These are phyloP conservation scores for Lipomyces orientalis DNA, from an alignment of 805 yeast genomes.

Conservation along the genomic window DNA sequence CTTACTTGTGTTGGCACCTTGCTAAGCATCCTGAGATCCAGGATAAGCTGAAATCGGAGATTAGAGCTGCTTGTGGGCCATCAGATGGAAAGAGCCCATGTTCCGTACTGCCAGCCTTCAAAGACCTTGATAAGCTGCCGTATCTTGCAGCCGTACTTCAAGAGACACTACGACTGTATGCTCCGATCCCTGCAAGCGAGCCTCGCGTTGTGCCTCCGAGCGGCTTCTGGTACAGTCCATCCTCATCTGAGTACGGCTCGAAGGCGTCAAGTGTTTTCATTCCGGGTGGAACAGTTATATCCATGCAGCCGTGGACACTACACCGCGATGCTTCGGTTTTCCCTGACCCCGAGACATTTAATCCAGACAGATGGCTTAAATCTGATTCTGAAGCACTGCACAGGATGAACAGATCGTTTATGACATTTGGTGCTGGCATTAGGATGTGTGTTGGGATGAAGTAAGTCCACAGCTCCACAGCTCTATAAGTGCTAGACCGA, in stretches of 20 bases:
- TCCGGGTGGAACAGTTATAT: constrained; percentile 46
- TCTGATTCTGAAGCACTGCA: constrained; percentile 44
- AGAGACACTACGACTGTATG: constrained; percentile 66
- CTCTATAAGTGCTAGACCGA: background rate
- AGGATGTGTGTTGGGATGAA: constrained; percentile 75
- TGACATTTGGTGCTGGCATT: constrained; percentile 75
- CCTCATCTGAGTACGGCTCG: background rate
- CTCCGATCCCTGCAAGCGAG: constrained; percentile 77
- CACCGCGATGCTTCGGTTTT: constrained; percentile 60
- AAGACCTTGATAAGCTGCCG: constrained; percentile 60
- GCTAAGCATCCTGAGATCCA: constrained; percentile 60
- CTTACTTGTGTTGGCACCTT: constrained; percentile 64
- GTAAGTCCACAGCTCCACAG: constrained; percentile 2
- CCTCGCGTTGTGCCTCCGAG: constrained; percentile 57
- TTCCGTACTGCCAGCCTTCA: constrained; percentile 41
- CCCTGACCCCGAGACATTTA: constrained; percentile 57
- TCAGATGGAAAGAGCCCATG: constrained; percentile 37
- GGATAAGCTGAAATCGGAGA: constrained; percentile 54
- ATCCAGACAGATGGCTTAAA: constrained; percentile 67
- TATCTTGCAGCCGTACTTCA: constrained; percentile 64
- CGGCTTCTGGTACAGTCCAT: constrained; percentile 31
- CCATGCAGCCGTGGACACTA: constrained; percentile 69
- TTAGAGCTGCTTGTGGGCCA: constrained; percentile 46
- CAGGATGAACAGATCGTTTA: constrained; percentile 58
- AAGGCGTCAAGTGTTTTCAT: background rate